Conservation (phyloP, 106 monocot genomes). For the Apostasia ramifera region DNA sequence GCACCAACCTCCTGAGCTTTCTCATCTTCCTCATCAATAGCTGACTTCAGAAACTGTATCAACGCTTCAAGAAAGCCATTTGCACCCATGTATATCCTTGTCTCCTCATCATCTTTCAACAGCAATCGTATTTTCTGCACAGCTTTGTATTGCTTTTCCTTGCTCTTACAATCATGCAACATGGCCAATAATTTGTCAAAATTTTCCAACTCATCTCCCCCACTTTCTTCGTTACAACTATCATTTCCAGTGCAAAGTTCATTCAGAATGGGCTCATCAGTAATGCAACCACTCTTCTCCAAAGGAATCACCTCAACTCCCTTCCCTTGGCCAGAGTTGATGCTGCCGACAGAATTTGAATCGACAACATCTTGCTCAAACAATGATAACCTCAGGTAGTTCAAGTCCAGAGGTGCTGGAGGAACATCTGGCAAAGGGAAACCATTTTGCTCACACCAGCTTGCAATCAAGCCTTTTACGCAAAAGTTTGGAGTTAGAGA, state of each 20-base stretch:
- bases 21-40: conserved; percentile 41
- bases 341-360: conserved; percentile 28
- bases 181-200: conserved; percentile 36
- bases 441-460: conserved; percentile 90
- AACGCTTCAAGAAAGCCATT: conserved; percentile 63
- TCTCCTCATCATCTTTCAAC: conserved; percentile 70
- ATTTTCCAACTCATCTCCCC: conserved; percentile 23
- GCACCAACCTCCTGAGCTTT: conserved; percentile 61
- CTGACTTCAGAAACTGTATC: conserved; percentile 45
- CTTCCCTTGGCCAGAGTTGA: conserved; percentile 30
- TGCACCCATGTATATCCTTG: conserved; percentile 66
- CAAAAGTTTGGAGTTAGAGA: conserved; percentile 75
- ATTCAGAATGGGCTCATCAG: not conserved
- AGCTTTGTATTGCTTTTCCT: conserved; percentile 25
- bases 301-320: conserved; percentile 14
- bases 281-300: conserved; percentile 18
- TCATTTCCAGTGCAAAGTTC: not conserved
- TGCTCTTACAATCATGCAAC: conserved; percentile 22
- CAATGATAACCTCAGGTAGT: conserved; percentile 31
- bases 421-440: conserved; percentile 42
- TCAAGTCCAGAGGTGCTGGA: conserved; percentile 49
- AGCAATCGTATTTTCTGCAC: conserved; percentile 67
- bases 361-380: conserved; percentile 25
- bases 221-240: not conserved
- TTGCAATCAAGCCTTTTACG: conserved; percentile 77